These are phyloP conservation scores for Neurospora discreta DNA, from an alignment of 495 filamentous ascomycete species.

Conservation along the genomic window DNA sequence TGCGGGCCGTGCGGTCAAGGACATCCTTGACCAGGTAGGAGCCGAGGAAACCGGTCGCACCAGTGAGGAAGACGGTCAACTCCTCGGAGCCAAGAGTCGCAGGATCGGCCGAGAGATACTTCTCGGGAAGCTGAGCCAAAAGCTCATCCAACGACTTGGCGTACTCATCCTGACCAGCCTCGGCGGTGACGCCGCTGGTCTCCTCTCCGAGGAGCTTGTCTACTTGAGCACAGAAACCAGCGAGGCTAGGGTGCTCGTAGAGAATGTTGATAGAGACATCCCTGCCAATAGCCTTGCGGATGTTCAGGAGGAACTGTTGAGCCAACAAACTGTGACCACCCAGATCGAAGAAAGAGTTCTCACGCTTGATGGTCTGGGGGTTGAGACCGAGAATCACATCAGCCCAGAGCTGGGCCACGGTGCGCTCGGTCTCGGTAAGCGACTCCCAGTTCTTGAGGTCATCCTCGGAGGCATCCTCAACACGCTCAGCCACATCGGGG, in stretches of 20 bases:
- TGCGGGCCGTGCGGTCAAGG: slow-evolving; percentile 45
- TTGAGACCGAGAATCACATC: slow-evolving; percentile 43
- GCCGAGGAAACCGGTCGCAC: slow-evolving; percentile 86
- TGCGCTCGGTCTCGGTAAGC: slow-evolving; percentile 31
- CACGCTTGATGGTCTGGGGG: slow-evolving; percentile 48
- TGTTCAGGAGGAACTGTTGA: slow-evolving; percentile 64
- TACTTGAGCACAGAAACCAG: slow-evolving; percentile 62
- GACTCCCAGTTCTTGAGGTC: slow-evolving; percentile 57
- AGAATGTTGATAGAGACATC: slow-evolving; percentile 68
- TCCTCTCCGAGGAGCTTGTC: slow-evolving; percentile 43
- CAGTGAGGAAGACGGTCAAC: slow-evolving; percentile 70
- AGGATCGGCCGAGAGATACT: slow-evolving; percentile 28
- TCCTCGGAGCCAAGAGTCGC: slow-evolving; percentile 20
- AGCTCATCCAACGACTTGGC: slow-evolving; percentile 44
- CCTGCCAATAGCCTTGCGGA: slow-evolving; percentile 51
- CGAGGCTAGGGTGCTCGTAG: slow-evolving; percentile 64
- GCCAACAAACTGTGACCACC: slow-evolving; percentile 84
- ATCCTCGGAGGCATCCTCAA: slow-evolving; percentile 50
- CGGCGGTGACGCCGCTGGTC: slow-evolving; percentile 25
- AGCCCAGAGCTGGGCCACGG: slow-evolving; percentile 26
- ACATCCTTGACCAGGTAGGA: slow-evolving; percentile 70
- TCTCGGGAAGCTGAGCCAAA: slow-evolving; percentile 21
- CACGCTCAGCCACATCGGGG: slow-evolving; percentile 54
- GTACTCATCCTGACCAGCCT: slow-evolving; percentile 57
- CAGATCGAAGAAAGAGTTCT: slow-evolving; percentile 74